These are phyloP conservation scores for Suillus paluster DNA, from an alignment of 768 basidiomycete species.

Conservation along the genomic window DNA sequence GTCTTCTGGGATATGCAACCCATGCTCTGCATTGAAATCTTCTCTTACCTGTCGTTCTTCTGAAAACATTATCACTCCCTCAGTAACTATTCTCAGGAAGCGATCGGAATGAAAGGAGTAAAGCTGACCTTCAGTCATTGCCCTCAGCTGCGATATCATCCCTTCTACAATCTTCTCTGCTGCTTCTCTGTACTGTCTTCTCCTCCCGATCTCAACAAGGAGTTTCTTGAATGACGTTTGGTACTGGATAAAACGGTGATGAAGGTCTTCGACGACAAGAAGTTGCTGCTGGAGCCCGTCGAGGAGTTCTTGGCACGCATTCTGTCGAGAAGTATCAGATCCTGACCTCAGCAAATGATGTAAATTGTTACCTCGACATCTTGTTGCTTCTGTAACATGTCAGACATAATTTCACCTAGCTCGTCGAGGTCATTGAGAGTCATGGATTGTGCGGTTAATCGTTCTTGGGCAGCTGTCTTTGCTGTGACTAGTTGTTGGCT, in stretches of 20 bases:
- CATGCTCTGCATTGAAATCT: constrained; percentile 75
- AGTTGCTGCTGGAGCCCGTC: constrained; percentile 63
- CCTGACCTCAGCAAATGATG: not conserved
- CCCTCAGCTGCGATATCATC: constrained; percentile 66
- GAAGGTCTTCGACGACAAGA: constrained; percentile 62
- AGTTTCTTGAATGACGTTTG: constrained; percentile 76
- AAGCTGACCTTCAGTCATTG: constrained; percentile 65
- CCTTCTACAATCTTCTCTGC: constrained; percentile 66
- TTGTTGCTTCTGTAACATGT: constrained; percentile 75
- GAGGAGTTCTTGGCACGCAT: constrained; percentile 56
- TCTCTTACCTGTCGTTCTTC: constrained; percentile 70
- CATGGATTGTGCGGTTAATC: constrained; percentile 51
- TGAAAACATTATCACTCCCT: constrained; percentile 30
- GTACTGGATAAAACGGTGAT: constrained; percentile 69
- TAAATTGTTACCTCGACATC: constrained; percentile 58
- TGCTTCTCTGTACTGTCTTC: constrained; percentile 67
- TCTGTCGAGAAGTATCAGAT: constrained; percentile 35
- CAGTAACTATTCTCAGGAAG: constrained; percentile 3
- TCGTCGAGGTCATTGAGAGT: constrained; percentile 73
- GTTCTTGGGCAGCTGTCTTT: constrained; percentile 48
- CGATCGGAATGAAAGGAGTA: not conserved
- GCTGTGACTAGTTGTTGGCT: constrained; percentile 57
- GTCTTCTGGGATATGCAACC: constrained; percentile 75
- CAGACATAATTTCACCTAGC: constrained; percentile 77
- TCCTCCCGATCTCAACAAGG: constrained; percentile 71